Base-by-base conservation (phyloP, 2,329 filamentous ascomycete genomes). In the Periconia sp. region DNA sequence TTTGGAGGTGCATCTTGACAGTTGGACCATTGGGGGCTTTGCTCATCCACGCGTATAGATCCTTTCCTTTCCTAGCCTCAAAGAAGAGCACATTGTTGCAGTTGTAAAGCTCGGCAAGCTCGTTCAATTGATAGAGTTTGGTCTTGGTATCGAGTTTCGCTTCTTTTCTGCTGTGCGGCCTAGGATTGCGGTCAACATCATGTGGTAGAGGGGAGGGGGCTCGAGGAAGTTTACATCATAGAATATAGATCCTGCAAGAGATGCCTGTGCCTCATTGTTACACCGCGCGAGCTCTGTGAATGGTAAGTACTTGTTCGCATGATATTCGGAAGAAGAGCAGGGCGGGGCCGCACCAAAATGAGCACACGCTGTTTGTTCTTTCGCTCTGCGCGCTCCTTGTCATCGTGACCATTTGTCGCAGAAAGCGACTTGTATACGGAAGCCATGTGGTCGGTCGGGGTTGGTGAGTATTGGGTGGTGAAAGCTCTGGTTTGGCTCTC, bases 131-230 rank as follows among this genome's bases (percentile, higher is more conserved):
- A 54, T 74, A 73, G 19, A 92, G 82, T 79, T 94, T 92, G 37
- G 90, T 92, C 78, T 97, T 97, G 49, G 91, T 94, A 75, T 99
- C 94, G 62, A 97, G 90, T 77, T 99, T 99, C 65, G 90, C 91
- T 73, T 99, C 94, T 79, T 96, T 96, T 70, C 91, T 87, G 61
- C 88, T 87, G 74, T 99, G 94, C 2, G 94, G 94, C 61, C 69
- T 73, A 54, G 27, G 18, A 2, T 33, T 6, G 47, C 23, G 33
- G 33, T 37, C 15, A 37, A 37, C 13, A 14, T 5, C 6, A n/a
- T n/a, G 33, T 14, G 33, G 11, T 37, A n/a, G 33, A n/a, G 13
- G 11, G 33, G 33, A 37, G 13, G 13, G 33, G 33, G 33, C 15
- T 37, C 33, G 33, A n/a, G 15, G 33, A n/a, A 37, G 50, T 65